These are phyloP conservation scores for Stephanodiscus minutulus DNA, from an alignment of 108 stramenopile genomes.

Conservation along the genomic window DNA sequence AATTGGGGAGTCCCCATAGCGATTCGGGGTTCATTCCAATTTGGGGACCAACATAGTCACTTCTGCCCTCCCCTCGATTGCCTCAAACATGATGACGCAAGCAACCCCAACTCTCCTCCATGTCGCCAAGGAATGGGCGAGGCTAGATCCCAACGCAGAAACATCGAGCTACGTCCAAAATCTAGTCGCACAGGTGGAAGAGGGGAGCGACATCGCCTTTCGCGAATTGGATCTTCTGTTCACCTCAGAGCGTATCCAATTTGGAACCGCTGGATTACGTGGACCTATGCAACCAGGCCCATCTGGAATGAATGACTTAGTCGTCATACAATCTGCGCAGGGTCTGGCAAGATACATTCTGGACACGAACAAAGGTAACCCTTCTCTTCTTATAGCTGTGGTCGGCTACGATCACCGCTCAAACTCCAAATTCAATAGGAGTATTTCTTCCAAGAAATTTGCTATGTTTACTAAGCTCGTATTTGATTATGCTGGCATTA, in stretches of 20 bases:
- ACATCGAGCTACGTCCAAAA: slow-evolving; percentile 55
- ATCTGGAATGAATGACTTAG: slow-evolving; percentile 92
- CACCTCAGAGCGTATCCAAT: slow-evolving; percentile 67
- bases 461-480: slow-evolving; percentile 87
- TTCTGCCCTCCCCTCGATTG: neutral
- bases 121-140: slow-evolving; percentile 62
- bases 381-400: slow-evolving; percentile 58
- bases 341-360: slow-evolving; percentile 72
- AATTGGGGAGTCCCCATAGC: too few relatives aligned
- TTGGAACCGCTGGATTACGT: slow-evolving; percentile 96
- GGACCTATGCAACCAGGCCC: slow-evolving; percentile 91
- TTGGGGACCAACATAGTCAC: too few relatives aligned
- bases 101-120: slow-evolving; percentile 18
- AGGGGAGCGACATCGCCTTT: slow-evolving; percentile 24
- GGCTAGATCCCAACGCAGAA: slow-evolving; percentile 68
- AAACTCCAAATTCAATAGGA: slow-evolving; percentile 39
- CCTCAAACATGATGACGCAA: slow-evolving; percentile 6
- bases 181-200: slow-evolving; percentile 41
- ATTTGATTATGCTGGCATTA: slow-evolving; percentile 76
- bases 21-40: too few relatives aligned
- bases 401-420: slow-evolving; percentile 94
- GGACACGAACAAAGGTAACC: neutral
- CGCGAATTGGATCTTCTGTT: slow-evolving; percentile 47
- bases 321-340: slow-evolving; percentile 92
- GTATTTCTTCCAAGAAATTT: slow-evolving; percentile 86